Evolutionary conservation across 441 rosid genomes (phyloP), one percentile per base, ranked within the genome.

Genomic region (Mallotus japonicus): DNA sequence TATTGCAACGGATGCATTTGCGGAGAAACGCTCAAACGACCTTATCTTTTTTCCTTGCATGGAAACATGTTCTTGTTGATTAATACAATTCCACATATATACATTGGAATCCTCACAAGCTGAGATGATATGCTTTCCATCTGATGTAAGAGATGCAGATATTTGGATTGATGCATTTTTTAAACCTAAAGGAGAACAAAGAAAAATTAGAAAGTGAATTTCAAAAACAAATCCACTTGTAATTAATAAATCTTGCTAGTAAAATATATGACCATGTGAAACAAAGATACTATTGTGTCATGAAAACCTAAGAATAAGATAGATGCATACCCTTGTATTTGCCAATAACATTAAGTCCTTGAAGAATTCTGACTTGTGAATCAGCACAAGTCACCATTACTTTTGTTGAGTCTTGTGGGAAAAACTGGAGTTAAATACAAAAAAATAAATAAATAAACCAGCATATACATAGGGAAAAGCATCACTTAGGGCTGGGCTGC

Each of bases 321-420:
- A 7, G 49, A 34, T 57, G 65, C 81, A 56, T 83, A 90, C 97
- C 97, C 73, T 72, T 87, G 84, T 88, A 95, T 83, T 90, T 92
- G 72, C 88, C 81, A 59, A 95, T 85, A 75, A 95, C 84, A 55
- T 85, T 83, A 55, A 67, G 78, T 32, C 97, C 97, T 61, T 92
- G 82, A 19, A 92, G 87, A 81, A 95, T 86, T 81, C 93, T 91
- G 78, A 95, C 88, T 85, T 88, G 92, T 8, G 97, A 88, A 86
- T 90, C 99, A 19, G 97, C 92, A 46, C 85, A 92, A 49, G 92
- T 88, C 65, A 95, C 97, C 93, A 95, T 87, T 73, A 95, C 81
- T 81, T 87, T 89, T 84, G 86, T 85, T 7, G 89, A 80, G 72
- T 91, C 92, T 9, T 84, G 85, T 0, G 92, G 90, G 78, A 75